Percentiles rank a stretch among this genome's conserved stretches.
phyloP scores from a whole-genome alignment of 2,329 filamentous ascomycete species.

The Monosporascus sp. region DNA sequence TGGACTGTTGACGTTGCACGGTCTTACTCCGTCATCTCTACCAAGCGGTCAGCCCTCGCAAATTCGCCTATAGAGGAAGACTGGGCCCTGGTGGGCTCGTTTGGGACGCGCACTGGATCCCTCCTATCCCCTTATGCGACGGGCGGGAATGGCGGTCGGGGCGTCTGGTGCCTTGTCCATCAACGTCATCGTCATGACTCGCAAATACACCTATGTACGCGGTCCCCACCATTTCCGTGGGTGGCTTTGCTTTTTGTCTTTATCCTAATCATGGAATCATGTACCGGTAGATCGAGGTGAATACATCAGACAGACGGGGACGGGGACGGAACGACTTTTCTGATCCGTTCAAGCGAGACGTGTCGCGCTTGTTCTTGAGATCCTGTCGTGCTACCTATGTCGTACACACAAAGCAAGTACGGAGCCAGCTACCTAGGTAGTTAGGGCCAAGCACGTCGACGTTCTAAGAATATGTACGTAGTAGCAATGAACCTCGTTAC shows the following conservation, averaged over 20 bases:
- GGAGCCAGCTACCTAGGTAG: too few species aligned
- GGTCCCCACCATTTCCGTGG: neutral
- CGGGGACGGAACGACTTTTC: neutral
- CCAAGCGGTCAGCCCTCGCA: neutral
- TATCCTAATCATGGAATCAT: neutral
- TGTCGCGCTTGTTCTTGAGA: neutral
- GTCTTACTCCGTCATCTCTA: neutral
- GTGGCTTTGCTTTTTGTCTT: neutral
- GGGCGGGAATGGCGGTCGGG: neutral
- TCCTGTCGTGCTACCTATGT: neutral
- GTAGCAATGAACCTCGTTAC: too few species aligned
- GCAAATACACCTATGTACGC: neutral
- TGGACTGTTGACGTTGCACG: neutral
- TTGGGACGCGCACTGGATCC: neutral
- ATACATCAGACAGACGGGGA: neutral
- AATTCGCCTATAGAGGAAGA: neutral
- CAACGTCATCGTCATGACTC: neutral
- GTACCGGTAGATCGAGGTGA: neutral
- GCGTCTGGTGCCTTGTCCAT: neutral
- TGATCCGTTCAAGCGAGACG: neutral
- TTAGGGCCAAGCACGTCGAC: too few species aligned
- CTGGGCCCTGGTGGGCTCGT: neutral
- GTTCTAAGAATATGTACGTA: too few species aligned
- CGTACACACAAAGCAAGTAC: neutral
- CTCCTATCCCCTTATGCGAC: neutral